These are phyloP conservation scores for Zygoascus biomembranicola DNA, from an alignment of 805 yeast species.

Conservation along the genomic window DNA sequence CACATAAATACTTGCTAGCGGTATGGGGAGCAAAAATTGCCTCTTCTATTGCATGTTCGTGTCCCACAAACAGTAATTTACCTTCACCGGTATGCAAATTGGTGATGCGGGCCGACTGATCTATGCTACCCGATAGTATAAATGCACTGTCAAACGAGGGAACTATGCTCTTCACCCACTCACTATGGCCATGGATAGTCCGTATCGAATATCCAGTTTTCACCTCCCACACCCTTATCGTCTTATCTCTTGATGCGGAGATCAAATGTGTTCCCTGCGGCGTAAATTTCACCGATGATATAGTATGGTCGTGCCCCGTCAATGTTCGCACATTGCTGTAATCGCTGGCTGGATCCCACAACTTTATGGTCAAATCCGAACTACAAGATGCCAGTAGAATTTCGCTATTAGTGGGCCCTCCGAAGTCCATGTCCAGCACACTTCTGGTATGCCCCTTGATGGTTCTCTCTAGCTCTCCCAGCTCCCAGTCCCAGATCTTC, in stretches of 20 bases:
- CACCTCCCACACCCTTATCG: constrained; percentile 73
- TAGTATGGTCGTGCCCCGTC: constrained; percentile 82
- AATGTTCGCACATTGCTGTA: constrained; percentile 53
- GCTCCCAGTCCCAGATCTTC: constrained; percentile 64
- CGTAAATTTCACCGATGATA: constrained; percentile 54
- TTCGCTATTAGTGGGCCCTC: constrained; percentile 30
- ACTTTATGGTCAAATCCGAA: constrained; percentile 48
- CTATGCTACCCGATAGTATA: constrained; percentile 68
- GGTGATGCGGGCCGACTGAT: constrained; percentile 61
- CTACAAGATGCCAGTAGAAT: constrained; percentile 39
- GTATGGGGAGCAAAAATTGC: constrained; percentile 54
- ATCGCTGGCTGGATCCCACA: constrained; percentile 55
- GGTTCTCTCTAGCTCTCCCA: constrained; percentile 50
- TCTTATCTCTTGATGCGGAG: constrained; percentile 83
- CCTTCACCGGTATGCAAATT: constrained; percentile 54
- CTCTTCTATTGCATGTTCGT: constrained; percentile 74
- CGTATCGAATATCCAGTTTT: constrained; percentile 55
- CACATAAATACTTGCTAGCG: constrained; percentile 43
- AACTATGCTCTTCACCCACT: constrained; percentile 63
- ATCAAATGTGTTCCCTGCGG: constrained; percentile 41
- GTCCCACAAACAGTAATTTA: constrained; percentile 60
- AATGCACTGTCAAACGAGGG: constrained; percentile 43
- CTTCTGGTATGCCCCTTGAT: constrained; percentile 70
- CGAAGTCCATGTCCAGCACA: constrained; percentile 51
- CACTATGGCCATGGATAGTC: constrained; percentile 71